A percentile compares a stretch with the other conserved stretches of the same genome.
These are phyloP conservation scores for Colletotrichum graminicola DNA, from an alignment of 2,329 filamentous ascomycete species.

Conservation along the genomic window DNA sequence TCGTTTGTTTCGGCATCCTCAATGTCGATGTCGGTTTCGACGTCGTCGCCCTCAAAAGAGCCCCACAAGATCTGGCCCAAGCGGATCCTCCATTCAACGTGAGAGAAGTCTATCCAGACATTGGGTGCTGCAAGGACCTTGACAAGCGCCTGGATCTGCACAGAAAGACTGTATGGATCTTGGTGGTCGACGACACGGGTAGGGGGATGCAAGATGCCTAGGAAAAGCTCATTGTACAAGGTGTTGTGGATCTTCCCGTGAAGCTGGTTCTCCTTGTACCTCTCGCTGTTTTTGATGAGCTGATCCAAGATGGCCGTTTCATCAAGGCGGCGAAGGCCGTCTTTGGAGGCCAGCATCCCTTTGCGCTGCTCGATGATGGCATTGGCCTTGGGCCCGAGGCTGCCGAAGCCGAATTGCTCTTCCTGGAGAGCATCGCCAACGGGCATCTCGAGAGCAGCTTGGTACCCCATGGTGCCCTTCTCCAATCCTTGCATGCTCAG, in stretches of 20 bases:
- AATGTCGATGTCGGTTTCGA: slow-evolving; percentile 66
- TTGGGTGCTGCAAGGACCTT: slow-evolving; percentile 74
- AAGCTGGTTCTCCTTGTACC: slow-evolving; percentile 67
- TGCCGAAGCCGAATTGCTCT: slow-evolving; percentile 71
- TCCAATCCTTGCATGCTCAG: slow-evolving; percentile 79
- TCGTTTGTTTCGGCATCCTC: slow-evolving; percentile 61
- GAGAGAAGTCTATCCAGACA: slow-evolving; percentile 80
- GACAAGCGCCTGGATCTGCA: slow-evolving; percentile 77
- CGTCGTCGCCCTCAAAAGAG: slow-evolving; percentile 61
- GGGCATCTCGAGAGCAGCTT: slow-evolving; percentile 74
- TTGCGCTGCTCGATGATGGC: slow-evolving; percentile 70
- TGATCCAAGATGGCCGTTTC: slow-evolving; percentile 70
- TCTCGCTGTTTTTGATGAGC: slow-evolving; percentile 66
- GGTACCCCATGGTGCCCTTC: slow-evolving; percentile 77
- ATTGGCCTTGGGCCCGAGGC: slow-evolving; percentile 65
- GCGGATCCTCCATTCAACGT: slow-evolving; percentile 80
- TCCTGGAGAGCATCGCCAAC: slow-evolving; percentile 75
- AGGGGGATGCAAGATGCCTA: slow-evolving; percentile 69
- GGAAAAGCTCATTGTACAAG: slow-evolving; percentile 73
- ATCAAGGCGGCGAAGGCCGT: slow-evolving; percentile 67
- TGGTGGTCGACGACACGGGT: slow-evolving; percentile 67
- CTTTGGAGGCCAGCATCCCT: slow-evolving; percentile 65
- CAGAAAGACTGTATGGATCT: slow-evolving; percentile 73
- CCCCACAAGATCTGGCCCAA: slow-evolving; percentile 81
- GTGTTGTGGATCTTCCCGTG: slow-evolving; percentile 60